Base-by-base conservation (phyloP, 2,329 filamentous ascomycete species). In the Claviceps citrina region DNA sequence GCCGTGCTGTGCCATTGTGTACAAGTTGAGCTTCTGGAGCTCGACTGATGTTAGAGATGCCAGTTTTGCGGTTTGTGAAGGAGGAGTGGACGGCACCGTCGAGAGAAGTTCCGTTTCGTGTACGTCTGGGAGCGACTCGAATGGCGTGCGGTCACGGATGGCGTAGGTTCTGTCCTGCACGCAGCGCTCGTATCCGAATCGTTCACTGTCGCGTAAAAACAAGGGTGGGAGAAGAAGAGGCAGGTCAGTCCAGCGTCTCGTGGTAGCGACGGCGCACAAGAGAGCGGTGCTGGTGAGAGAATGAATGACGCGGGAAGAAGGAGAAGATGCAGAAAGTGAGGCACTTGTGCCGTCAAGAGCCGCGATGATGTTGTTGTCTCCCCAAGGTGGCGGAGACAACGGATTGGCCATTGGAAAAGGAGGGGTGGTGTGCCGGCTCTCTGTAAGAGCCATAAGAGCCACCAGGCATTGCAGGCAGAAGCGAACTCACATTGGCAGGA, bases 1-100 rank as follows among this genome's bases (percentile, higher is more conserved):
- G 50, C 62, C 60, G 61, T 73, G 69, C 40, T 72, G 69, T 49
- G 70, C 66, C 70, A 75, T 75, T 44, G 50, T 51, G 44, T 43
- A 39, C 20, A 41, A 16, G 36, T 42, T 44, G 42, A 44, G 42
- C 42, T 44, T 41, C 39, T 44, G 39, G 28, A 44, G 42, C 42
- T 44, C 42, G 5, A 19, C n/a, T 16, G 24, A 41, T 31, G 36
- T 39, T 41, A 44, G 32, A 27, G 35, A 36, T 39, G 39, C 42
- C 42, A 44, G 42, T 37, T 42, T 38, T 36, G 39, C 40, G 42
- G 27, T 36, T 32, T 31, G 22, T 28, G 31, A 25, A 38, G 39
- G 36, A 36, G 26, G 39, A 32, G 27, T 25, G 39, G 42, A 41
- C 39, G 36, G 36, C 31, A 44, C 38, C 39, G 39, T 44, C 31